Percentiles rank a stretch among this genome's conserved stretches.
Conservation (phyloP, 176 grass and related monocot genomes). For the Zizania latifolia region DNA sequence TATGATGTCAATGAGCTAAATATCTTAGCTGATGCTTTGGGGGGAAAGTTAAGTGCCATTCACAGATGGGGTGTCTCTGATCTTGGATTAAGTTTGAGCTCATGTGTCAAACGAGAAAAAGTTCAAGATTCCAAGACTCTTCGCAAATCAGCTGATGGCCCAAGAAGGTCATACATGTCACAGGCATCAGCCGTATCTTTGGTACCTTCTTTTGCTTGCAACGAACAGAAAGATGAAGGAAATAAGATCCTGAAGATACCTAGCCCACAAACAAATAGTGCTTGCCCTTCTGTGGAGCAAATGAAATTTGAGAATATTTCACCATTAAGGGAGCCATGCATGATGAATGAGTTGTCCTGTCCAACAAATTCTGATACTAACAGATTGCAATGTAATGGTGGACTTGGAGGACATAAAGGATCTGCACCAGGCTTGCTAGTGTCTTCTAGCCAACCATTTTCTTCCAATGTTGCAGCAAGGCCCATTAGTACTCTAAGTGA, state of each 20-base stretch:
- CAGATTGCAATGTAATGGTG: slow-evolving; percentile 18
- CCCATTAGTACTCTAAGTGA: slow-evolving; percentile 21
- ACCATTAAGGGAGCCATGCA: slow-evolving; percentile 3
- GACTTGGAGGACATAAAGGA: slow-evolving; percentile 22
- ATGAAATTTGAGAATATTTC: slow-evolving; percentile 26
- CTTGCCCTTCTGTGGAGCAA: slow-evolving; percentile 23
- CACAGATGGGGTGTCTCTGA: slow-evolving; percentile 81
- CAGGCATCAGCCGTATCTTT: slow-evolving; percentile 43
- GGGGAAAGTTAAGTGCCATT: slow-evolving; percentile 84
- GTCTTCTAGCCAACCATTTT: slow-evolving; percentile 35
- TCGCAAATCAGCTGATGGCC: slow-evolving; percentile 37
- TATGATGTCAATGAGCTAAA: slow-evolving; percentile 82
- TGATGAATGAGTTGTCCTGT: slow-evolving; percentile 9
- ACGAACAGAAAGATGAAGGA: slow-evolving; percentile 32
- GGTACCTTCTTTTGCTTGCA: slow-evolving; percentile 16
- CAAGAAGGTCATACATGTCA: slow-evolving; percentile 38
- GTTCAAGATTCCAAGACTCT: slow-evolving; percentile 47
- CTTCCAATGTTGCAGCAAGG: slow-evolving; percentile 15
- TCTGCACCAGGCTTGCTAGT: background rate
- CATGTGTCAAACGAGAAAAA: slow-evolving; percentile 58
- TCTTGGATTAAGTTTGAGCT: slow-evolving; percentile 74
- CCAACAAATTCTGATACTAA: slow-evolving; percentile 2
- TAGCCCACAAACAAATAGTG: background rate
- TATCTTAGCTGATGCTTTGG: slow-evolving; percentile 84
- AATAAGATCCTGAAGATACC: slow-evolving; percentile 13